These are phyloP conservation scores for Hypoxylon sp. DNA, from an alignment of 2,329 filamentous ascomycete species.

Conservation along the genomic window DNA sequence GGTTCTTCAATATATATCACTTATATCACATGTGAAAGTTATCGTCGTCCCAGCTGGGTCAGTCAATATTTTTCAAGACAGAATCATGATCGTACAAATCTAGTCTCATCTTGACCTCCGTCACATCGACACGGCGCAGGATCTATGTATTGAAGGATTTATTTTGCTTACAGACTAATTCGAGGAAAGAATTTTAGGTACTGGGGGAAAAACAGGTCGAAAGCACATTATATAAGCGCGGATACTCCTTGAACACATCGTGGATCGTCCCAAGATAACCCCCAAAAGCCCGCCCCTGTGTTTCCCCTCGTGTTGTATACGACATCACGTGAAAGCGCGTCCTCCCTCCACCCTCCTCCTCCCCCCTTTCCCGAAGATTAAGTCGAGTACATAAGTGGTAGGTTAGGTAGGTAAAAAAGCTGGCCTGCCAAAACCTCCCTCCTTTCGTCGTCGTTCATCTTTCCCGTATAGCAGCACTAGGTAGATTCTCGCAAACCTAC, in stretches of 20 bases:
- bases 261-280: conserved; percentile 41
- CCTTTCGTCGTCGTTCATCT: not conserved
- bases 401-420: no score
- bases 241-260: conserved; percentile 42
- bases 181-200: conserved; percentile 38
- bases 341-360: no score
- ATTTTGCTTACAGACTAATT: conserved; percentile 31
- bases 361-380: conserved; percentile 20
- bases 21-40: not conserved
- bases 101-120: not conserved
- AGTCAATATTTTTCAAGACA: not conserved
- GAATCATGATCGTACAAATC: no score
- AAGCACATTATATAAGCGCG: conserved; percentile 43
- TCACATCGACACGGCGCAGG: not conserved
- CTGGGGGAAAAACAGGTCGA: conserved; percentile 34
- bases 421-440: no score
- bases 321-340: conserved; percentile 34
- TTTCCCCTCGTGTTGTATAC: conserved; percentile 39
- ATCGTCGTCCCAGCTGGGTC: not conserved
- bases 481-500: conserved; percentile 14
- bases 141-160: conserved; percentile 6
- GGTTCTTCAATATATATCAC: not conserved
- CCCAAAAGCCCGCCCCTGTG: conserved; percentile 32
- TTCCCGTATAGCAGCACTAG: not conserved
- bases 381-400: conserved; percentile 24